phyloP scores from a whole-genome alignment of 2,329 filamentous ascomycete genomes.

The Pseudocercospora fuligena region DNA sequence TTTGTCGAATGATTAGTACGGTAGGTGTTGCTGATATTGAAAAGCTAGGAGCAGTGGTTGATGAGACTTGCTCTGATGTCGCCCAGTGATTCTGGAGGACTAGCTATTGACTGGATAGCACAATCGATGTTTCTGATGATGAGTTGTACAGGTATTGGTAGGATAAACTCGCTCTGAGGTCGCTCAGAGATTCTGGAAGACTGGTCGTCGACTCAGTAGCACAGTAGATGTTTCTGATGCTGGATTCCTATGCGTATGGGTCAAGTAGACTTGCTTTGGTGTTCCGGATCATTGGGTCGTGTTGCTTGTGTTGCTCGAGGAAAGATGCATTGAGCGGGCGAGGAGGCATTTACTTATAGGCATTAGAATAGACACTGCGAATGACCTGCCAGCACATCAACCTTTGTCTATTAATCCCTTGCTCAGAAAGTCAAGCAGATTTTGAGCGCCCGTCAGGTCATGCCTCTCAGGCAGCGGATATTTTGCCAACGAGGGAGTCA shows the following conservation, averaged over 20 bases:
- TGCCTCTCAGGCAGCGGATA: background rate
- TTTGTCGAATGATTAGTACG: background rate
- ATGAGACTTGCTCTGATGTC: background rate
- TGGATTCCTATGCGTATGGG: background rate
- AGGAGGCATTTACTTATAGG: background rate
- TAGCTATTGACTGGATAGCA: no score
- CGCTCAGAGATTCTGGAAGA: no score
- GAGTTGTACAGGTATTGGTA: no score
- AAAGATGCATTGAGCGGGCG: background rate
- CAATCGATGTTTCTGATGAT: no score
- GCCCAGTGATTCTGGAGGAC: background rate
- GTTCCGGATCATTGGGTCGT: background rate
- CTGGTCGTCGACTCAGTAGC: background rate
- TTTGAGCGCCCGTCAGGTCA: background rate
- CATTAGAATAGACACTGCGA: background rate
- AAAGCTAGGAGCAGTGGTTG: no score
- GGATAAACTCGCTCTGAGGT: no score
- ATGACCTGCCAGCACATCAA: background rate
- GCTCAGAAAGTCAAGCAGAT: background rate
- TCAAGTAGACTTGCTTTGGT: background rate
- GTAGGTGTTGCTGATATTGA: background rate
- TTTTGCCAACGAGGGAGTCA: background rate
- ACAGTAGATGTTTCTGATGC: background rate
- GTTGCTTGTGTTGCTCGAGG: background rate
- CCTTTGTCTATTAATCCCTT: background rate